Evolutionary conservation across 371 early-diverging fungal genomes (phyloP), one percentile per base, ranked within the genome.

Genomic region (Synchytrium microbalum): DNA sequence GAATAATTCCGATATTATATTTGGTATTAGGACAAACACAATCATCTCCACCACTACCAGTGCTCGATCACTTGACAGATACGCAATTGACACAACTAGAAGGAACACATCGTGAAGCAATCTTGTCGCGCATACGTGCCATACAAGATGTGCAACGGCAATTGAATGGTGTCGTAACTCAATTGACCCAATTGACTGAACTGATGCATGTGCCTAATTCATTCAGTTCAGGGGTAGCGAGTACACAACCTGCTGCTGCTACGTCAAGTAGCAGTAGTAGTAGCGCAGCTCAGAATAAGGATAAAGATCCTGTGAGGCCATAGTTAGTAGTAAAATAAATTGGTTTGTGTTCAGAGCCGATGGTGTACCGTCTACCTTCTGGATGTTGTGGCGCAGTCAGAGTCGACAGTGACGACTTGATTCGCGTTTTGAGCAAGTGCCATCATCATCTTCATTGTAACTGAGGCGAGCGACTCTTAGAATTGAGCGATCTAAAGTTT

Each of bases 71-170:
- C 65, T 69, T 88, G 31, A 74, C 83, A 10, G 86, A 88, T 24
- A 82, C 76, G 0, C 81, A 90, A 58, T 66, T 88, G 23, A 67
- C 57, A 8, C 61, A 61, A 1, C 64, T 90, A 65, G 82, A 87
- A 14, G 79, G 76, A 0, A 66, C 69, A 1, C 79, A 87, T 8
- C 67, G 86, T 31, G 82, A 82, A 19, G 82, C 81, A 0, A 77
- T 88, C 29, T 75, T 79, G 28, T 78, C 80, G 38, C 80, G 88
- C 1, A 66, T 90, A 10, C 72, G 71, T 0, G 73, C 85, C 1
- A 57, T 88, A 32, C 80, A 84, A 53, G 70, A 76, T 0, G 77
- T 86, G 0, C 86, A 90, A 64, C 59, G 64, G 0, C 88, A 90
- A 68, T 79, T 88, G 54, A 78, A 81, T 23, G 81, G 83, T 2